Base-by-base conservation (phyloP, 345 rosid species). In the Populus nigra region DNA sequence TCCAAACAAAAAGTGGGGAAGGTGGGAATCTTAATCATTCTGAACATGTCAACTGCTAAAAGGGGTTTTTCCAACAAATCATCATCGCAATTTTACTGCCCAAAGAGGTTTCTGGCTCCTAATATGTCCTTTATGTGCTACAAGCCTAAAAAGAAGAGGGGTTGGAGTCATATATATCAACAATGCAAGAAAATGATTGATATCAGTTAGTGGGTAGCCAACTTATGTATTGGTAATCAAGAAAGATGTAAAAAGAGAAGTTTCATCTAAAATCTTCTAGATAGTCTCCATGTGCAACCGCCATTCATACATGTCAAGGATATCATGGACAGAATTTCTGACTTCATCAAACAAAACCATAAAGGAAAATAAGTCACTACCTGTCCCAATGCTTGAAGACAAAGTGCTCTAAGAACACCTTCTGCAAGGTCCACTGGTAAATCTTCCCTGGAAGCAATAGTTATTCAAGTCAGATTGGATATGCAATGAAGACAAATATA, bases 361-460 rank as follows among this genome's bases (percentile, higher is more conserved):
- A 75, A 73, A 80, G 41, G 57, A 69, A 71, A n/a, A 23, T 59
- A 73, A 65, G 47, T 65, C 47, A 50, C 8, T 89, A 94, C 99
- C 97, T 91, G 97, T 77, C 99, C 99, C 77, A 96, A 80, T 75
- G 98, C 95, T 83, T 96, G 99, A 81, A 94, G 87, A 88, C 96
- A 90, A 81, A 92, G 95, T 74, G 97, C 97, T 71, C 92, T 84
- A 79, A 94, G 92, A 84, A 88, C 97, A 82, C 97, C 99, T 83
- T 91, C 99, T 29, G 90, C 90, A 74, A 96, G 87, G 82, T 96
- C 99, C 35, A 92, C 97, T 3, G 99, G 99, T 75, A 94, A 87
- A 79, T 80, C 90, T 88, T 96, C 90, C 91, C 99, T 96, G 77
- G 73, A 73, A 85, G 59, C 67, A 77, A 77, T 68, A 65, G 59